phyloP scores from a whole-genome alignment of 148 eudicot species.

The Cornus controversa region DNA sequence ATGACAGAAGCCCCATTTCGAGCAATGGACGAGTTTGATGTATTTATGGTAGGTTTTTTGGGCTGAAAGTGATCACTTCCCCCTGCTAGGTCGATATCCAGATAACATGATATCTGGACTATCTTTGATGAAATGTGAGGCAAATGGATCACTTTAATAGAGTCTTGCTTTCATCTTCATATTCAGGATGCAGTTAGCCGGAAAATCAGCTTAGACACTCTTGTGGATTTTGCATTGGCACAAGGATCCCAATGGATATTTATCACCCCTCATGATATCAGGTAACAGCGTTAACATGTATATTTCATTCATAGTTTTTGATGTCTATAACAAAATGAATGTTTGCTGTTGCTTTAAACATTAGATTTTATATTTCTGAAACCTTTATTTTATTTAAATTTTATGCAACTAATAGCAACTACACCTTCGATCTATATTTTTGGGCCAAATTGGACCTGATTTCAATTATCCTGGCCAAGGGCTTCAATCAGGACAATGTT shows the following conservation, averaged over 20 bases:
- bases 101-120: not conserved
- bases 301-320: too few species aligned
- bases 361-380: not conserved
- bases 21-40: constrained; percentile 99
- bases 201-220: constrained; percentile 88
- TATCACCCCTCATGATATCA: constrained; percentile 96
- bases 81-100: not conserved
- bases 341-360: not conserved
- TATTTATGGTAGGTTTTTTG: constrained; percentile 72
- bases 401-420: not conserved
- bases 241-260: constrained; percentile 97
- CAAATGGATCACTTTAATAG: not conserved
- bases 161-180: constrained; percentile 10
- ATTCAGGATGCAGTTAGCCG: constrained; percentile 95
- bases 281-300: constrained; percentile 35
- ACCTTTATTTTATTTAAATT: not conserved
- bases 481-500: too few species aligned
- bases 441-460: not conserved
- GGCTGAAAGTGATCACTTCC: not conserved
- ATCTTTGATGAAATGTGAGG: not conserved
- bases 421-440: not conserved
- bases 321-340: not conserved
- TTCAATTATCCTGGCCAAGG: not conserved
- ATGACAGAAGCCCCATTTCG: constrained; percentile 99
- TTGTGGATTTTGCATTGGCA: constrained; percentile 84